Conservation (phyloP, 179 eudicot species). For the Monotropa hypopitys region DNA sequence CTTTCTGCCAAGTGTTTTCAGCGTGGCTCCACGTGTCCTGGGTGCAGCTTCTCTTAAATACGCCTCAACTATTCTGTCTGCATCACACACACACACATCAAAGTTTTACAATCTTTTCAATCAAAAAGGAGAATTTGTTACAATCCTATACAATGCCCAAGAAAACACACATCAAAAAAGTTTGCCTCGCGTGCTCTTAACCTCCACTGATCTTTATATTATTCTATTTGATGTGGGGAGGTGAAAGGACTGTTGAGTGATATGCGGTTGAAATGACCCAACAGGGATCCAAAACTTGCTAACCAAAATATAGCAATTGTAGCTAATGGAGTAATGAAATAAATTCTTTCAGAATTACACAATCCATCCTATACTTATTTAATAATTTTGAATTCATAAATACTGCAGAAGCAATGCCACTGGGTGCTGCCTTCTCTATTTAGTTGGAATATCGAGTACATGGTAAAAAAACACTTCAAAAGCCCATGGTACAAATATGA, state of each 20-base stretch:
- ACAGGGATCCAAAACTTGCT: slow-evolving; percentile 1
- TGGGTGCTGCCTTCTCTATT: not conserved
- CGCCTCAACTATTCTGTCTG: too few relatives aligned
- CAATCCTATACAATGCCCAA: not conserved
- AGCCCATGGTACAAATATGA: not conserved
- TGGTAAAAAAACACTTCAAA: not conserved
- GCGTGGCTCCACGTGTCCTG: too few relatives aligned
- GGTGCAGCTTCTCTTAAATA: too few relatives aligned
- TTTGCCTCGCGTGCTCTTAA: not conserved
- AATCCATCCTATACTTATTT: not conserved
- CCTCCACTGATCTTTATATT: not conserved
- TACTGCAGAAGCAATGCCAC: not conserved
- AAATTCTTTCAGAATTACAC: not conserved
- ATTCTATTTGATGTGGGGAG: not conserved
- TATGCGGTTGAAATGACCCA: not conserved
- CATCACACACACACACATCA: not conserved
- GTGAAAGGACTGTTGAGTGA: not conserved
- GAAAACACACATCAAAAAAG: not conserved
- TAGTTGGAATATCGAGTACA: slow-evolving; percentile 2
- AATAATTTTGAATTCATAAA: not conserved
- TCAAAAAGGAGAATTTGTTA: not conserved
- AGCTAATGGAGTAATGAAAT: not conserved
- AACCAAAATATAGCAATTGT: not conserved
- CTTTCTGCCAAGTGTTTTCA: too few relatives aligned
- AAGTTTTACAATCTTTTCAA: not conserved